Base-by-base conservation (phyloP, 2,329 filamentous ascomycete species). In the Pseudogymnoascus sp. region DNA sequence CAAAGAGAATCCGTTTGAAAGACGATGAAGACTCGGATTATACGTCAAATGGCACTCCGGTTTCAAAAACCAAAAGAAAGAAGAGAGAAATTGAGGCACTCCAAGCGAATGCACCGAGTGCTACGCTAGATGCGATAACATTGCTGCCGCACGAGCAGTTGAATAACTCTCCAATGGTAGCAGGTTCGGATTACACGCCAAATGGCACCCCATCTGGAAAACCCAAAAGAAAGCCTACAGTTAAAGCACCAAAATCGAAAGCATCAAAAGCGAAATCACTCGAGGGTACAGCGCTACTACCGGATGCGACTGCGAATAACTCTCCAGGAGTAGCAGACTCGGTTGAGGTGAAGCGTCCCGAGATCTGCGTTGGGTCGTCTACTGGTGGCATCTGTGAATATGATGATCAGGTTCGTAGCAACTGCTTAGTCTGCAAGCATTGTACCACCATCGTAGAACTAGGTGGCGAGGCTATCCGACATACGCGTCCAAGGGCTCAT, bases 11-110 rank as follows among this genome's bases (percentile, higher is more conserved):
- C 16, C 49, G 49, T 7, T 14, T 55, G 16, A 33, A 5, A 35
- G 49, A 35, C 2, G 49, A 55, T 5, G 49, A 55, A 55, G 28
- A 55, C n/a, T 35, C 49, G 49, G 49, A 55, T 55, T 55, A 55
- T 55, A 33, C n/a, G 49, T 55, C 49, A 14, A 33, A 55, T 21
- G 28, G 49, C 16, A 55, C 49, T 1, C 49, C 49, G 0, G n/a
- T 5, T 8, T 9, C 28, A 35, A 55, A 55, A 7, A 33, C 4
- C 0, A 55, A 55, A 21, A 55, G 16, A 33, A 55, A 33, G n/a
- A 55, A 55, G 49, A 18, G 9, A 4, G 49, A 8, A 33, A 5
- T 33, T 35, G 28, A 55, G 9, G n/a, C 16, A 18, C 9, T 33
- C 5, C 49, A 55, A 33, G n/a, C n/a, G 8, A 55, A 33, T 21